A percentile compares a stretch with the other conserved stretches of the same genome.
phyloP scores from a whole-genome alignment of 129 eudicot genomes.

The Tagetes patula region DNA sequence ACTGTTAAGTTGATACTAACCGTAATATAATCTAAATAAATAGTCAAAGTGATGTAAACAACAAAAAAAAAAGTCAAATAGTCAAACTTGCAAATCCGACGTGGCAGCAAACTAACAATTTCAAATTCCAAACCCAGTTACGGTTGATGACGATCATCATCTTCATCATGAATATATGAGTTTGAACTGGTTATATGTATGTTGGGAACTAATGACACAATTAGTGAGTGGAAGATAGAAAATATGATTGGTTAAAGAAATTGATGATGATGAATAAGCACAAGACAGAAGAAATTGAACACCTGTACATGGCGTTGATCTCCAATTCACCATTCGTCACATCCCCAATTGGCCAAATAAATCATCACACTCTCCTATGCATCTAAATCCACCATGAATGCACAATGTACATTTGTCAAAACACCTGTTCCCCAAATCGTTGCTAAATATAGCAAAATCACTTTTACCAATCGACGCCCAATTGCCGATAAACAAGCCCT shows the following conservation, averaged over 20 bases:
- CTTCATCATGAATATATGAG: too few relatives aligned
- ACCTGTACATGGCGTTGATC: conserved; percentile 51
- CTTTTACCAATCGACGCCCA: conserved; percentile 24
- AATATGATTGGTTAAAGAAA: conserved; percentile 1
- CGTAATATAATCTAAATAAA: too few relatives aligned
- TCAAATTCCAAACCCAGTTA: too few relatives aligned
- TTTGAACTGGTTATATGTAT: too few relatives aligned
- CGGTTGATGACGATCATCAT: too few relatives aligned
- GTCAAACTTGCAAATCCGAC: too few relatives aligned
- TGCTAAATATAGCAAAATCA: conserved; percentile 46
- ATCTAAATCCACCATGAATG: conserved; percentile 41
- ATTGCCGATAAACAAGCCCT: conserved; percentile 30
- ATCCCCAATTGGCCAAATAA: conserved; percentile 30
- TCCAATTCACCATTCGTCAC: conserved; percentile 55
- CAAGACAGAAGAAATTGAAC: conserved; percentile 50
- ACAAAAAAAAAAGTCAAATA: too few relatives aligned
- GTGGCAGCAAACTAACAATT: too few relatives aligned
- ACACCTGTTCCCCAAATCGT: conserved; percentile 26
- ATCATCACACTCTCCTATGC: conserved; percentile 27
- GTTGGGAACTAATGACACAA: too few relatives aligned
- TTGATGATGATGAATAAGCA: conserved; percentile 15
- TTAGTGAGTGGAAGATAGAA: conserved; percentile 4
- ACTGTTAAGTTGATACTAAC: too few relatives aligned
- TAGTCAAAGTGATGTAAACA: too few relatives aligned
- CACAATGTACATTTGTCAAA: conserved; percentile 54